Conservation (phyloP, 306 rosid genomes). For the Trifolium dubium region DNA sequence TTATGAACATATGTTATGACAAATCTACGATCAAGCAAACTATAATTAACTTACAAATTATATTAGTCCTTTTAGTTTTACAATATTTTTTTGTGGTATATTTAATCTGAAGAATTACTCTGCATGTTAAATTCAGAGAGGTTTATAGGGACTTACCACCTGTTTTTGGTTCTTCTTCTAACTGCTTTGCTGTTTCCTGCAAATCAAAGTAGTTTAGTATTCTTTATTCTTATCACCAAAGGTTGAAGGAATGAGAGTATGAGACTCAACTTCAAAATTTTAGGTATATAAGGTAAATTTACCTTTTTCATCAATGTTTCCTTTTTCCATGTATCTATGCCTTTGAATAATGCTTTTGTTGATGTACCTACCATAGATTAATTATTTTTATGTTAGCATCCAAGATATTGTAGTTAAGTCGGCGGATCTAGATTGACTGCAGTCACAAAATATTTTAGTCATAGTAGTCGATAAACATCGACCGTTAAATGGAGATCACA, state of each 20-base stretch:
- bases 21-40: background rate
- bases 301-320: conserved; percentile 76
- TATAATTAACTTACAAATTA: background rate
- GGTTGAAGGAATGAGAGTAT: background rate
- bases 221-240: background rate
- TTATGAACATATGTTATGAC: background rate
- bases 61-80: background rate
- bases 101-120: too few species aligned
- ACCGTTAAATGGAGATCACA: background rate
- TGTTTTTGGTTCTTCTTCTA: conserved; percentile 59
- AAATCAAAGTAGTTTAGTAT: conserved; percentile 42
- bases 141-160: conserved; percentile 49
- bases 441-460: background rate
- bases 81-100: background rate
- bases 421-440: background rate
- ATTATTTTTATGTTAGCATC: conserved; percentile 14
- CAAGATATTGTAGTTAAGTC: background rate
- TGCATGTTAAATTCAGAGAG: too few species aligned
- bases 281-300: background rate
- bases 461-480: too few species aligned
- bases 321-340: conserved; percentile 77
- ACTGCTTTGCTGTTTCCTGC: conserved; percentile 66
- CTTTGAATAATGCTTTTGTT: conserved; percentile 76
- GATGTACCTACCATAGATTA: conserved; percentile 60
- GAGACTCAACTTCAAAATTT: conserved; percentile 15